Evolutionary conservation across 805 yeast species (phyloP).

Genomic region (Nakazawaea populi): DNA sequence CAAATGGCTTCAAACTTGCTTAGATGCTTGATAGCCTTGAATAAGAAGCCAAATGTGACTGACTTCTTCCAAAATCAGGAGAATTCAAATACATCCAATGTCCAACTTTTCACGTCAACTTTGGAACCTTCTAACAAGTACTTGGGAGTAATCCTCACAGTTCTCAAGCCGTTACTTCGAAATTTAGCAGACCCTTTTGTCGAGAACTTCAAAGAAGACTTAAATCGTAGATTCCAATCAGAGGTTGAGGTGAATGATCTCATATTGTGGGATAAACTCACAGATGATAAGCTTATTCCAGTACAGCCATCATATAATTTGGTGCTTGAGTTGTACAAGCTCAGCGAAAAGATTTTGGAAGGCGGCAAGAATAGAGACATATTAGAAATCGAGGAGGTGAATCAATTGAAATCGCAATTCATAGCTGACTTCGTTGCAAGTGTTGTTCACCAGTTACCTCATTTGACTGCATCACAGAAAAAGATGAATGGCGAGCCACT

Average conservation of each 20-base stretch:
- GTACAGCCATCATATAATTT: constrained; percentile 7
- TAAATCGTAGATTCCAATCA: not conserved
- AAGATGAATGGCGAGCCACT: no score
- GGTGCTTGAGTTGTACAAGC: not conserved
- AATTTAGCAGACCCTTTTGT: not conserved
- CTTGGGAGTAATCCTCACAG: not conserved
- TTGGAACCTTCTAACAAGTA: not conserved
- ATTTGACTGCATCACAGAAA: not conserved
- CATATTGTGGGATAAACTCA: constrained; percentile 2
- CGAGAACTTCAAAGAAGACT: not conserved
- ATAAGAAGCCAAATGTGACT: not conserved
- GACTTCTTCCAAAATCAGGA: not conserved
- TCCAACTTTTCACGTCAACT: not conserved
- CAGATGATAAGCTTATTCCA: not conserved
- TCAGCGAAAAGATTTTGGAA: not conserved
- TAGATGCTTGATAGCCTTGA: constrained; percentile 6
- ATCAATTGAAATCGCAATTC: not conserved
- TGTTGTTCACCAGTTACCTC: not conserved
- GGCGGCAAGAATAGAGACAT: constrained; percentile 1
- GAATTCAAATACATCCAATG: not conserved
- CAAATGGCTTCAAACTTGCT: not conserved
- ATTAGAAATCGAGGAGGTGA: not conserved
- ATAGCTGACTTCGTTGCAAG: not conserved
- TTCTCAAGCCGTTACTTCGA: not conserved
- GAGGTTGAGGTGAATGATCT: not conserved